Evolutionary conservation across 2,329 filamentous ascomycete species (phyloP), one percentile per base, ranked within the genome.

Genomic region (Fusarium transvaalense): DNA sequence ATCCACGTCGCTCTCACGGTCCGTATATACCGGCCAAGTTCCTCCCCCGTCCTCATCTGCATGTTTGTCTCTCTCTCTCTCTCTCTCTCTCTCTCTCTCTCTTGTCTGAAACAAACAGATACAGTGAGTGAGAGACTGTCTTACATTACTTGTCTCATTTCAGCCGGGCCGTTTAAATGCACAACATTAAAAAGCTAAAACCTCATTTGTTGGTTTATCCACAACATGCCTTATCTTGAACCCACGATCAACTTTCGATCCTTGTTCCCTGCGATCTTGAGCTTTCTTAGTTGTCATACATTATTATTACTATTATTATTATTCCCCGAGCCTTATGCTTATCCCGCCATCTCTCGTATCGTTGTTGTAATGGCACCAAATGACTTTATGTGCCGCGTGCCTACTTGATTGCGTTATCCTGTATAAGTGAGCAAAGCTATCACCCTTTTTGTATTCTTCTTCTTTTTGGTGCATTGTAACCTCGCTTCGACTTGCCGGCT

Each of bases 1-100:
- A 35, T 21, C 21, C 19, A 41, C 38, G 13, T 70, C 71, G 71
- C 71, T 68, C 64, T 64, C 63, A 62, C 71, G 71, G 71, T 71
- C 71, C 71, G 71, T 54, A 48, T 66, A 56, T 58, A 74, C 71
- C 71, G 71, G 46, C 55, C 39, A 43, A 45, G n/a, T 61, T 55
- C 23, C 6, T 25, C 23, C 23, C 23, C 31, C 55, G 38, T 45
- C 55, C 34, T 23, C 47, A 42, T 58, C 59, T 66, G 51, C 66
- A 59, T 52, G 23, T 39, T 61, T 48, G 42, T 51, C 60, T 56
- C 53, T 50, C 31, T 17, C 14, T 43, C 29, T 46, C n/a, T 51
- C 60, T 56, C 53, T 50, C 31, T 17, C 14, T 43, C 29, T 51
- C 60, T 56, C 53, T 50, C 31, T 17, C 14, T 43, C 29, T 46